Evolutionary conservation across 2,329 filamentous ascomycete genomes (phyloP), one percentile per base, ranked within the genome.

Genomic region (Nannizzia gypsea): DNA sequence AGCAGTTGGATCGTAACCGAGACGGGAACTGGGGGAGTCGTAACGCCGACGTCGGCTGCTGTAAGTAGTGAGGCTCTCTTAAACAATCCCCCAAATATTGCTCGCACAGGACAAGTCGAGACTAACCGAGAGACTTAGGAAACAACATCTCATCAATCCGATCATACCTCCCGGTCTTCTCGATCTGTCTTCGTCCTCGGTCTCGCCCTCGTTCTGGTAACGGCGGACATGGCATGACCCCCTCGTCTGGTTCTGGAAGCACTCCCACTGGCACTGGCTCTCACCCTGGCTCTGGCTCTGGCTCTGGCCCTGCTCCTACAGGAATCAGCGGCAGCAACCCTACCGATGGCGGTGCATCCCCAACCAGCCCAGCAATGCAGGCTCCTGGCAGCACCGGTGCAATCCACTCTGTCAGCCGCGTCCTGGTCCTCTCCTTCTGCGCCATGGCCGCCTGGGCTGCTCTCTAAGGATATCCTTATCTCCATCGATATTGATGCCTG

Each of bases 1-100:
- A 83, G 80, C 67, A 89, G 88, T 62, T 96, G 89, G 89, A 81
- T 85, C 63, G 88, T 93, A 74, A 89, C 85, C 57, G 79, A 84
- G 63, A 82, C 84, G 66, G 89, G 84, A 63, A 82, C 84, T 66
- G 88, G 89, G 70, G 92, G 91, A 77, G 84, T 93, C 67, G 80
- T 90, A 69, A 88, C 88, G 69, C 81, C 84, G 65, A 83, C 80
- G 74, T 83, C 83, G 76, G 83, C 83, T 68, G 79, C 80, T 77
- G 81, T 84, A 77, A 83, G 82, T 36, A 8, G 31, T 85, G 82
- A 81, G 83, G 72, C 72, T 68, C 67, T 63, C 71, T 60, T 26
- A 50, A n/a, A n/a, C n/a, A n/a, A n/a, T n/a, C 1, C 20, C 44
- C 44, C 8, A 22, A 9, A 22, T 46, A 0, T 50, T 15, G 11